Base-by-base conservation (phyloP, 192 early-diverging fungal genomes). In the Coemansia sp. region DNA sequence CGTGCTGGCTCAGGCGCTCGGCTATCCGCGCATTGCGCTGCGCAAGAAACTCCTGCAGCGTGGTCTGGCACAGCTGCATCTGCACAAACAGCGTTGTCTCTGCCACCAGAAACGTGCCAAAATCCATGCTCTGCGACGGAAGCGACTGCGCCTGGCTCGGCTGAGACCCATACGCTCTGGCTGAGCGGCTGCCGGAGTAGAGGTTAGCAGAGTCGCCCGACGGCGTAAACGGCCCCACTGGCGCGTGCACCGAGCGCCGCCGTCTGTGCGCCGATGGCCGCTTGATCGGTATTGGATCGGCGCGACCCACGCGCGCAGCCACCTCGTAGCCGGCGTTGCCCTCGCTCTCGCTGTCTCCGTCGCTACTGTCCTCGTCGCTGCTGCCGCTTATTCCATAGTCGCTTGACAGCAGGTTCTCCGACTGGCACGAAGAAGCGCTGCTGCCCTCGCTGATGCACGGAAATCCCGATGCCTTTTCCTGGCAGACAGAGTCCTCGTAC, bases 11-110 rank as follows among this genome's bases (percentile, higher is more conserved):
- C 18, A 66, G 58, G 11, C 48, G 47, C 20, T 66, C 60, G 19
- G 62, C 57, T 1, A 91, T 78, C 24, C 85, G 87, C 62, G 85
- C 75, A 57, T 90, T 85, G 6, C 85, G 77, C 30, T 83, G 82
- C 30, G 61, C 46, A 0, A 91, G 75, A 35, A 86, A 91, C 71
- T 91, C 89, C 29, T 83, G 83, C 22, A 91, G 69, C 0, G 85
- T 88, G 3, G 82, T 87, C 56, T 84, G 83, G 59, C 95, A 98
- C 28, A 98, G 81, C 65, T 98, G 93, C 96, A 98, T 93, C 64
- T 94, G 91, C 52, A 94, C 87, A 71, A 88, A 91, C 27, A 93
- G 63, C 0, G 83, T 87, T 55, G 84, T 73, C 53, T 72, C 72
- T 18, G 65, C 61, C 16, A 63, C 57, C 29, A 72, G 23, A 8